A percentile compares a stretch with the other conserved stretches of the same genome.
These are phyloP conservation scores for Stentor roeselii DNA, from an alignment of 73 alveolate genomes.

Conservation along the genomic window DNA sequence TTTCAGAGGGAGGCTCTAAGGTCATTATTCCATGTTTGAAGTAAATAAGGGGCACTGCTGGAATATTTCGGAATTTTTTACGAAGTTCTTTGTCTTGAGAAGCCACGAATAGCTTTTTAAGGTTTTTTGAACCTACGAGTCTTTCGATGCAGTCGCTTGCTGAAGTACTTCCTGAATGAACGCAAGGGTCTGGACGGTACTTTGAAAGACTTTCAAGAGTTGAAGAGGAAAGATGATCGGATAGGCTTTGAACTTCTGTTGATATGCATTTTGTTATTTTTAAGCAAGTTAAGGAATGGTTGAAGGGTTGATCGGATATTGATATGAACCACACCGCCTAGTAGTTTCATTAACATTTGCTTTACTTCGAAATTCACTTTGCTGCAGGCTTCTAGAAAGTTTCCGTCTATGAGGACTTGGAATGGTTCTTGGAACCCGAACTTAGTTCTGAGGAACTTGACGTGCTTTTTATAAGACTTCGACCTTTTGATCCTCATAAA, in stretches of 20 bases:
- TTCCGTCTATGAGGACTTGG: slow-evolving; percentile 15
- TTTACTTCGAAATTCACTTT: neutral
- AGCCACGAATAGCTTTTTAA: neutral
- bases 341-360: slow-evolving; percentile 9
- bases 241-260: neutral
- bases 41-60: neutral
- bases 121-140: neutral
- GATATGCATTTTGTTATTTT: neutral
- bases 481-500: slow-evolving; percentile 20
- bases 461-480: slow-evolving; percentile 10
- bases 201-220: neutral
- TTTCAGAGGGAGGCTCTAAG: slow-evolving; percentile 21
- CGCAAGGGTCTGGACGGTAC: neutral
- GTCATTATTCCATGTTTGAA: slow-evolving; percentile 18
- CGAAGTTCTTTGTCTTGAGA: neutral
- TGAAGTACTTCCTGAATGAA: neutral
- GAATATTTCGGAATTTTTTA: slow-evolving; percentile 1
- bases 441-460: slow-evolving; percentile 1
- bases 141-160: neutral
- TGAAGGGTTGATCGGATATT: neutral
- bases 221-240: neutral
- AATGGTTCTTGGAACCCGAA: slow-evolving; percentile 21
- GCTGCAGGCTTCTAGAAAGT: neutral
- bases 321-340: slow-evolving; percentile 15
- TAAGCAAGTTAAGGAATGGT: neutral